Conservation (phyloP, 108 stramenopile genomes). For the Schizochytrium sp. region DNA sequence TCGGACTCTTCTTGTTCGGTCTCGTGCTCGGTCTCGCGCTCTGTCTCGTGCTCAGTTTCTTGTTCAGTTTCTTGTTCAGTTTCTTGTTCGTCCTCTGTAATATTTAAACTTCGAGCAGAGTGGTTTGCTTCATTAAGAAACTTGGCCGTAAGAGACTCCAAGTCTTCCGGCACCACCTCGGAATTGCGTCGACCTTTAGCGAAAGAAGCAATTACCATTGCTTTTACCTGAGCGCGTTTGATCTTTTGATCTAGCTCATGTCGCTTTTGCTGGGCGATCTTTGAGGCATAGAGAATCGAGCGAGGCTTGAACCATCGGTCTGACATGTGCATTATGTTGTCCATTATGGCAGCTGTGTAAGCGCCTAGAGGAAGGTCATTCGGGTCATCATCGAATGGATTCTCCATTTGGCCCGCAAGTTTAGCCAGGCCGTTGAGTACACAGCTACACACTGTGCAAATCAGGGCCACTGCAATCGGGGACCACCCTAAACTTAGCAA, state of each 20-base stretch:
- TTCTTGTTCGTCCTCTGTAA: background rate
- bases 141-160: background rate
- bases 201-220: constrained; percentile 19
- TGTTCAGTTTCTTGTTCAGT: background rate
- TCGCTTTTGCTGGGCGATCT: constrained; percentile 51
- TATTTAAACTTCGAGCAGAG: too few species aligned
- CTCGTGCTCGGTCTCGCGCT: background rate
- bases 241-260: background rate
- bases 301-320: constrained; percentile 53
- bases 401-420: constrained; percentile 32
- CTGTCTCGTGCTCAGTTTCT: background rate
- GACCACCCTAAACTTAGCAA: background rate
- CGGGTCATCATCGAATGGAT: constrained; percentile 47
- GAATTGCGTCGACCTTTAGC: background rate
- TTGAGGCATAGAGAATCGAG: constrained; percentile 34
- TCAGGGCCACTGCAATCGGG: background rate
- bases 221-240: constrained; percentile 43
- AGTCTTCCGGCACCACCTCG: background rate
- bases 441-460: constrained; percentile 56
- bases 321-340: constrained; percentile 25
- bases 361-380: constrained; percentile 11
- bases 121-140: too few species aligned
- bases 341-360: constrained; percentile 38
- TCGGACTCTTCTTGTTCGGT: background rate
- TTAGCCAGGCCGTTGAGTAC: constrained; percentile 55